phyloP scores from a whole-genome alignment of 2,329 filamentous ascomycete species.

The Neocatenulostroma microsporum region DNA sequence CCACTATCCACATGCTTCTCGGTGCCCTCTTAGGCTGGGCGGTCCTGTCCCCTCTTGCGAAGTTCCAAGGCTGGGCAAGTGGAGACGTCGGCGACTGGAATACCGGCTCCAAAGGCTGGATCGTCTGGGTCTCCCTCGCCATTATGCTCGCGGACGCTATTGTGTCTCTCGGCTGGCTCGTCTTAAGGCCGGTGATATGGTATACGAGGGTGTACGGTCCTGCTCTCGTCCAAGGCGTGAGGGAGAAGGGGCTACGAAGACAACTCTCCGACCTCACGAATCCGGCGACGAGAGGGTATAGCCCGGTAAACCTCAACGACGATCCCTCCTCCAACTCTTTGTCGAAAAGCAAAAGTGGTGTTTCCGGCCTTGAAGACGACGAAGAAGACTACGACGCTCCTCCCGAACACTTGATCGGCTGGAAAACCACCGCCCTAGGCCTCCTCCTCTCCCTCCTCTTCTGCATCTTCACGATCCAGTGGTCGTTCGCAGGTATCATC shows the following conservation, averaged over 20 bases:
- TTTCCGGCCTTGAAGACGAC: conserved; percentile 13
- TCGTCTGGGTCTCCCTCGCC: conserved; percentile 89
- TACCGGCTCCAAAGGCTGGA: conserved; percentile 92
- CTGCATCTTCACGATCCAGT: conserved; percentile 72
- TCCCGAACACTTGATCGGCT: conserved; percentile 69
- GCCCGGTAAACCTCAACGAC: conserved; percentile 25
- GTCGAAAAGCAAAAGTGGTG: background rate
- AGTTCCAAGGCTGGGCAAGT: conserved; percentile 78
- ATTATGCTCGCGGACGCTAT: conserved; percentile 96
- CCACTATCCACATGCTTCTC: conserved; percentile 89
- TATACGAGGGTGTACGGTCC: conserved; percentile 37
- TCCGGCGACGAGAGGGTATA: conserved; percentile 32
- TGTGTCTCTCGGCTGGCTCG: conserved; percentile 74
- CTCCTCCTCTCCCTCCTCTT: conserved; percentile 68
- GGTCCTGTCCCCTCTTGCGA: conserved; percentile 80
- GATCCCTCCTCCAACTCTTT: background rate
- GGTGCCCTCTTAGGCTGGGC: conserved; percentile 88
- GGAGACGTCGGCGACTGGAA: conserved; percentile 85
- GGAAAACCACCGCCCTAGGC: conserved; percentile 62
- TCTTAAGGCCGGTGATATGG: conserved; percentile 54
- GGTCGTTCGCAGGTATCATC: conserved; percentile 76
- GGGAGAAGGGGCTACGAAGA: conserved; percentile 25
- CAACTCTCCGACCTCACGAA: conserved; percentile 27
- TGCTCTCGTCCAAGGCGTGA: conserved; percentile 20
- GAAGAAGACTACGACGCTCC: conserved; percentile 67